A percentile compares a stretch with the other conserved stretches of the same genome.
Conservation (phyloP, 108 stramenopile species). For the Skeletonema marinoi region DNA sequence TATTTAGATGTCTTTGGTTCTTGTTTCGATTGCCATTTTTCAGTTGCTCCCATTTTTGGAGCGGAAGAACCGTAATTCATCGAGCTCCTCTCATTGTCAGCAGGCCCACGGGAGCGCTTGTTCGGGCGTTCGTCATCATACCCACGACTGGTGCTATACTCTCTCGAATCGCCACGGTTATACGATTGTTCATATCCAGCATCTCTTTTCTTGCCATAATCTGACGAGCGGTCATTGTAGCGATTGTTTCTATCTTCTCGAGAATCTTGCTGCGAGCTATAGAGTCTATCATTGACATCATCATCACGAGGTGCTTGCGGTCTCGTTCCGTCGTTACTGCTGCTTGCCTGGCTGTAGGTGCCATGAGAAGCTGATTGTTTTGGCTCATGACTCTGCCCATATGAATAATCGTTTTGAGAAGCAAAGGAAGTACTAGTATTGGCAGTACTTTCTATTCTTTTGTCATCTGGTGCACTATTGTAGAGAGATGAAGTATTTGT, state of each 20-base stretch:
- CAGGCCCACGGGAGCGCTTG: background rate
- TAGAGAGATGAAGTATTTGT: background rate
- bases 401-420: background rate
- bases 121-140: background rate
- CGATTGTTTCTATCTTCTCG: constrained; percentile 1
- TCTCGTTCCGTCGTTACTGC: background rate
- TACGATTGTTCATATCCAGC: constrained; percentile 11
- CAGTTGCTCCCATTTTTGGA: background rate
- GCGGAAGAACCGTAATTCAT: background rate
- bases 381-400: background rate
- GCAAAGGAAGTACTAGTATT: background rate
- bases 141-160: background rate
- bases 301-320: background rate
- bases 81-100: background rate
- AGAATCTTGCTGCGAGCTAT: background rate
- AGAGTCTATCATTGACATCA: background rate
- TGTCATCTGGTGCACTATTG: background rate
- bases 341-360: background rate
- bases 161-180: constrained; percentile 16
- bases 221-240: constrained; percentile 16
- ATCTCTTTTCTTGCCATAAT: background rate
- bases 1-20: background rate
- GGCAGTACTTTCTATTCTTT: background rate
- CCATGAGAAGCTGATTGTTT: background rate
- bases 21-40: background rate